Conservation (phyloP, 805 yeast species). For the Candida adriatica region DNA sequence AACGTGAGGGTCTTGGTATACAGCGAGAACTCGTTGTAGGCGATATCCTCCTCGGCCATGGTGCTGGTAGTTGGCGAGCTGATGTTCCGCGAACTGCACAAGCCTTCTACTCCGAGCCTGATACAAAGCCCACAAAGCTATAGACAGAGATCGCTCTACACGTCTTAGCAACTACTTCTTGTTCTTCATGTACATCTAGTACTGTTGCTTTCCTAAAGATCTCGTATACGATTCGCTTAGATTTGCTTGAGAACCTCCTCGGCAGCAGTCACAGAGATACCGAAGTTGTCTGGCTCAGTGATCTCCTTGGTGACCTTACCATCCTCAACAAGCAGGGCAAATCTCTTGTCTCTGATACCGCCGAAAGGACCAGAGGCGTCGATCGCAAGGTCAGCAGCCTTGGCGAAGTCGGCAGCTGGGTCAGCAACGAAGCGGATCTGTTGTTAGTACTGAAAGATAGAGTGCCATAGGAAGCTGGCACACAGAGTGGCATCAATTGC, state of each 20-base stretch:
- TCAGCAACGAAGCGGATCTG: conserved; percentile 63
- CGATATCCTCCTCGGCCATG: conserved; percentile 5
- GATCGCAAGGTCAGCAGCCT: conserved; percentile 56
- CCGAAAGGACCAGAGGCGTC: conserved; percentile 79
- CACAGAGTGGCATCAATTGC: too few species aligned
- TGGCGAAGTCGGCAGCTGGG: conserved; percentile 67
- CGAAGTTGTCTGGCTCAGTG: conserved; percentile 76
- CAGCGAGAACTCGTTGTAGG: conserved; percentile 32
- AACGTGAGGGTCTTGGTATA: conserved; percentile 64
- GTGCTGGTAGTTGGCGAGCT: too few species aligned
- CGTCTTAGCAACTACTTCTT: too few species aligned
- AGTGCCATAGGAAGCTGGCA: too few species aligned
- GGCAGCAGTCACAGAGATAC: conserved; percentile 46
- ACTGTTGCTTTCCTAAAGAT: too few species aligned
- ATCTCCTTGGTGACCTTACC: conserved; percentile 63
- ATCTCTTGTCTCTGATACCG: conserved; percentile 65
- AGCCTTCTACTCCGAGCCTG: too few species aligned
- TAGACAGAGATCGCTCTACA: too few species aligned
- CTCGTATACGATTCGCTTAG: too few species aligned
- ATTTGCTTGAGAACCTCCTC: conserved; percentile 28
- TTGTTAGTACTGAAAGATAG: conserved; percentile 4
- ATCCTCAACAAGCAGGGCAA: conserved; percentile 67
- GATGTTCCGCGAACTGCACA: too few species aligned
- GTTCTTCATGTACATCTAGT: too few species aligned
- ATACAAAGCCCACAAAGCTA: too few species aligned